phyloP scores from a whole-genome alignment of 2,329 filamentous ascomycete genomes.

The Bisporella sp. region DNA sequence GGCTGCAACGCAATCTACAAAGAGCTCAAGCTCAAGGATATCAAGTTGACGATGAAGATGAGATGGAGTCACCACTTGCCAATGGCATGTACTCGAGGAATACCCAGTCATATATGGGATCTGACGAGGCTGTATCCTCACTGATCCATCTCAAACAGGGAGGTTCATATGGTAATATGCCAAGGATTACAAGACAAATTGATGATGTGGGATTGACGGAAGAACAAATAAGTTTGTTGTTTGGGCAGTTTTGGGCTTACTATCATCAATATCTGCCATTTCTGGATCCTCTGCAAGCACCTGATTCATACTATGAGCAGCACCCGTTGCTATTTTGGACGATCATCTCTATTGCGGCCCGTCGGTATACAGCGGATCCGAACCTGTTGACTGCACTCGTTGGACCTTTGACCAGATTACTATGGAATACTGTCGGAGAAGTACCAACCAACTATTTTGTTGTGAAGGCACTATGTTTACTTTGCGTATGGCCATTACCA shows the following conservation, averaged over 20 bases:
- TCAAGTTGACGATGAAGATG: slow-evolving; percentile 44
- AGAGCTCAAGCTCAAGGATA: slow-evolving; percentile 54
- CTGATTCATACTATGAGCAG: slow-evolving; percentile 70
- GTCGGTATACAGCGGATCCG: slow-evolving; percentile 57
- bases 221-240: slow-evolving; percentile 56
- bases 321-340: slow-evolving; percentile 83
- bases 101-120: slow-evolving; percentile 55
- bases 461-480: slow-evolving; percentile 71
- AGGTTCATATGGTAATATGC: slow-evolving; percentile 38
- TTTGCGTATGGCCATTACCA: slow-evolving; percentile 77
- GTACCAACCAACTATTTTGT: slow-evolving; percentile 74
- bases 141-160: slow-evolving; percentile 60
- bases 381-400: slow-evolving; percentile 59
- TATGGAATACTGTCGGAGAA: slow-evolving; percentile 72
- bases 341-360: slow-evolving; percentile 67
- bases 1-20: slow-evolving; percentile 53
- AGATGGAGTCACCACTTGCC: slow-evolving; percentile 51
- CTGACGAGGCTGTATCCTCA: slow-evolving; percentile 61
- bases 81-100: slow-evolving; percentile 54
- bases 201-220: slow-evolving; percentile 59
- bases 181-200: slow-evolving; percentile 33
- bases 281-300: slow-evolving; percentile 56
- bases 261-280: slow-evolving; percentile 78
- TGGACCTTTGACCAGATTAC: slow-evolving; percentile 59
- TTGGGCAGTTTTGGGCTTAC: slow-evolving; percentile 66